Percentiles rank a stretch among this genome's conserved stretches.
phyloP scores from a whole-genome alignment of 768 basidiomycete genomes.

The Termitomyces sp. region DNA sequence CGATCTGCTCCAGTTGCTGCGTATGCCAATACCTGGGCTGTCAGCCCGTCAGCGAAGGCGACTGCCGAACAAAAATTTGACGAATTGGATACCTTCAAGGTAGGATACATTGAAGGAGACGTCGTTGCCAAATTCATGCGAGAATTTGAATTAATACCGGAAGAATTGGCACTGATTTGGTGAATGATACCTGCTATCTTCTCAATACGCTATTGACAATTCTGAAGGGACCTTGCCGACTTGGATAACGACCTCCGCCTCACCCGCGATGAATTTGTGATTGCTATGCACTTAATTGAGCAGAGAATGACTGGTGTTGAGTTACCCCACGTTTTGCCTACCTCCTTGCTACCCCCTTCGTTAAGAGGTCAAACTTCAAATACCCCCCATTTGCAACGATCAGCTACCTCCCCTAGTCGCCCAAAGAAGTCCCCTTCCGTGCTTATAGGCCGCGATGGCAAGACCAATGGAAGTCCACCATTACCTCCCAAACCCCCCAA shows the following conservation, averaged over 20 bases:
- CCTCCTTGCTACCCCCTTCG: conserved; percentile 27
- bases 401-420: neutral
- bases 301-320: conserved; percentile 27
- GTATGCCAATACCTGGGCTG: conserved; percentile 18
- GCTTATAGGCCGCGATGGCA: neutral
- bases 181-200: conserved; percentile 13
- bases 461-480: neutral
- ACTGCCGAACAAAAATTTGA: conserved; percentile 30
- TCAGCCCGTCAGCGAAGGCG: conserved; percentile 23
- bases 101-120: conserved; percentile 30
- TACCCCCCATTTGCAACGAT: conserved; percentile 4
- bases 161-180: conserved; percentile 35
- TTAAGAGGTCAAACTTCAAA: conserved; percentile 10
- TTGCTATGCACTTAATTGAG: conserved; percentile 34
- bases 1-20: neutral
- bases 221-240: conserved; percentile 31
- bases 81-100: conserved; percentile 24
- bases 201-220: neutral
- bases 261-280: conserved; percentile 33
- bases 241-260: conserved; percentile 30
- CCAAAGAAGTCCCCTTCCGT: neutral
- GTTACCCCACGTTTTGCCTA: conserved; percentile 29
- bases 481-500: conserved; percentile 14
- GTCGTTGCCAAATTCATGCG: conserved; percentile 29
- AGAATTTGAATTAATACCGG: conserved; percentile 26